phyloP scores from a whole-genome alignment of 1,284 basidiomycete species.

The Ustilago bromivora region DNA sequence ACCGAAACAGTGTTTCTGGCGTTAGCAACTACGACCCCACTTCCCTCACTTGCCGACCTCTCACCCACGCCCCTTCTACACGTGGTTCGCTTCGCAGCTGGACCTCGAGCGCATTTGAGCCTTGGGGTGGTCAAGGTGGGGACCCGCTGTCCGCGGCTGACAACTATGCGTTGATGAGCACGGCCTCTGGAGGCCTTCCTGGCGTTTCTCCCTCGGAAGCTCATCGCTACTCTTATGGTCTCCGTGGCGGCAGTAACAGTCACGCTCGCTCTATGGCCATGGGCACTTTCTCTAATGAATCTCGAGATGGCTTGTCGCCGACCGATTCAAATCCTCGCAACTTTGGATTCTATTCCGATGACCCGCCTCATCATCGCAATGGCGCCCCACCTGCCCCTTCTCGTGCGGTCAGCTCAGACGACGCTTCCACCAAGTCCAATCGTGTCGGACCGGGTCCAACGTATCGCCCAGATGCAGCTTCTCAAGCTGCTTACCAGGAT shows the following conservation, averaged over 20 bases:
- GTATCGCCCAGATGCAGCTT: slow-evolving; percentile 45
- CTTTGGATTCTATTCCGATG: slow-evolving; percentile 37
- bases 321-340: slow-evolving; percentile 27
- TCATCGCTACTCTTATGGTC: neutral
- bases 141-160: slow-evolving; percentile 8
- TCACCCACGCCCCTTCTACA: slow-evolving; percentile 28
- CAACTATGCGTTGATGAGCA: slow-evolving; percentile 39
- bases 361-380: slow-evolving; percentile 17
- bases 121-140: slow-evolving; percentile 11
- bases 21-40: slow-evolving; percentile 38
- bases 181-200: neutral
- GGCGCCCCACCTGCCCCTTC: slow-evolving; percentile 14
- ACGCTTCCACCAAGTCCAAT: slow-evolving; percentile 28
- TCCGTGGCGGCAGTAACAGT: neutral
- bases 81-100: slow-evolving; percentile 46
- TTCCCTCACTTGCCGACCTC: slow-evolving; percentile 23
- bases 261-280: slow-evolving; percentile 5
- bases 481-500: slow-evolving; percentile 46
- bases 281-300: slow-evolving; percentile 17
- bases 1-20: slow-evolving; percentile 28
- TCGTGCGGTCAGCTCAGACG: slow-evolving; percentile 28
- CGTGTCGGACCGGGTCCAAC: slow-evolving; percentile 41
- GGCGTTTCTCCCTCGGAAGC: slow-evolving; percentile 9
- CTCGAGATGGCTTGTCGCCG: slow-evolving; percentile 30
- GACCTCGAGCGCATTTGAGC: slow-evolving; percentile 44